Conservation (phyloP, 1,284 basidiomycete species). For the Volvariella surrecta region DNA sequence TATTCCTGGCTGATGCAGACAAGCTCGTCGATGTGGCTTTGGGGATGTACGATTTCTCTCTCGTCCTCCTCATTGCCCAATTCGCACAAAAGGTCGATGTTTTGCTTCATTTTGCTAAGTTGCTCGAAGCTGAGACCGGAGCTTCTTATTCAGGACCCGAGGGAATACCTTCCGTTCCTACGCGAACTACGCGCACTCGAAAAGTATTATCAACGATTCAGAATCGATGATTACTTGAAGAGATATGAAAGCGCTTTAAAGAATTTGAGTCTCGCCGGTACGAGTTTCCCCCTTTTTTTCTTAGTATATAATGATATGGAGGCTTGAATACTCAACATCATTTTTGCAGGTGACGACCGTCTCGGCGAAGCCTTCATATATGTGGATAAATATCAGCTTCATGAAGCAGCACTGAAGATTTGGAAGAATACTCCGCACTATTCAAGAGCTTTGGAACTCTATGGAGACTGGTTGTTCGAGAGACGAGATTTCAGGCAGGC, state of each 20-base stretch:
- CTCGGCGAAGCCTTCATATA: slow-evolving; percentile 82
- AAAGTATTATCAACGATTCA: slow-evolving; percentile 79
- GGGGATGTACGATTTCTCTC: slow-evolving; percentile 97
- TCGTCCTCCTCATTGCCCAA: slow-evolving; percentile 95
- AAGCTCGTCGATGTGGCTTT: slow-evolving; percentile 90
- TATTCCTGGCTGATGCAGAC: slow-evolving; percentile 95
- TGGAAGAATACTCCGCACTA: slow-evolving; percentile 64
- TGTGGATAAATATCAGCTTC: slow-evolving; percentile 73
- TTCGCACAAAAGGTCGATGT: slow-evolving; percentile 82
- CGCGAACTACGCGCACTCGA: slow-evolving; percentile 81
- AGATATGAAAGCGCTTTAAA: slow-evolving; percentile 69
- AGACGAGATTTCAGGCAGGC: slow-evolving; percentile 79
- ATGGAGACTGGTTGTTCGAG: slow-evolving; percentile 88
- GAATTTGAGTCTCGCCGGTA: slow-evolving; percentile 73
- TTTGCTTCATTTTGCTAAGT: neutral
- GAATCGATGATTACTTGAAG: slow-evolving; percentile 90
- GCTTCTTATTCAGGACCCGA: slow-evolving; percentile 65
- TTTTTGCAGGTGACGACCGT: slow-evolving; percentile 39
- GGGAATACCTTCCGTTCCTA: slow-evolving; percentile 96
- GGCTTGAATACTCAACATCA: too few species aligned
- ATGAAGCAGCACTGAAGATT: slow-evolving; percentile 63
- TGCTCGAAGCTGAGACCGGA: neutral
- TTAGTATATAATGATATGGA: neutral
- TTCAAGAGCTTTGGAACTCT: slow-evolving; percentile 59
- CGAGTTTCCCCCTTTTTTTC: neutral